These are phyloP conservation scores for Letharia columbiana DNA, from an alignment of 495 filamentous ascomycete genomes.

Conservation along the genomic window DNA sequence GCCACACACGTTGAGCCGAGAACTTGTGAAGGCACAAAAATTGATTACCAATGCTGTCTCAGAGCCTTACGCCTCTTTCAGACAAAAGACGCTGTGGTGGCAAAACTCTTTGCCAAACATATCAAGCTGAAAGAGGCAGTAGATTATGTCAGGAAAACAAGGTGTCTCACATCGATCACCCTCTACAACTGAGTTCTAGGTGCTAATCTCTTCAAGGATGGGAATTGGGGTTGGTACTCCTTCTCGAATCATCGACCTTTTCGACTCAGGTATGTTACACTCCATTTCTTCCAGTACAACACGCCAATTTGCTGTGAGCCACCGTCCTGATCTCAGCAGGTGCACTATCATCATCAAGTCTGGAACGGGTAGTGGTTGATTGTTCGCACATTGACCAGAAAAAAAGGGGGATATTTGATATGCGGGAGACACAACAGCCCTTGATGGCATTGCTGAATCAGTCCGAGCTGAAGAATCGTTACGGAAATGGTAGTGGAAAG, in stretches of 20 bases:
- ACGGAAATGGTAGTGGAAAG: conserved; percentile 41
- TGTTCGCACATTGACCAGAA: conserved; percentile 86
- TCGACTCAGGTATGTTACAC: conserved; percentile 57
- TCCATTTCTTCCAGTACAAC: background rate
- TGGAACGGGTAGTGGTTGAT: conserved; percentile 79
- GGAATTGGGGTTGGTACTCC: conserved; percentile 89
- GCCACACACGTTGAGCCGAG: background rate
- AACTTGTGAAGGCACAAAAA: background rate
- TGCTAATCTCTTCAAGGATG: conserved; percentile 40
- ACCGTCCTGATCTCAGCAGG: conserved; percentile 37
- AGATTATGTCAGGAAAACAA: conserved; percentile 56
- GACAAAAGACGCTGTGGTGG: conserved; percentile 63
- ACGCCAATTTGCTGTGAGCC: background rate
- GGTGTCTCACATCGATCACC: conserved; percentile 30
- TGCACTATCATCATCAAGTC: conserved; percentile 53
- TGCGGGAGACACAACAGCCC: conserved; percentile 78
- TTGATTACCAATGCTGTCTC: conserved; percentile 12
- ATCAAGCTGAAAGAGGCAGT: conserved; percentile 89
- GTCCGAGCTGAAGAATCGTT: conserved; percentile 60
- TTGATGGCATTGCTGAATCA: conserved; percentile 60
- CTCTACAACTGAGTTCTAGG: background rate
- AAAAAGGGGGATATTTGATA: conserved; percentile 83
- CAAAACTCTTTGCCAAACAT: conserved; percentile 95
- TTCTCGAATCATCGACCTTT: conserved; percentile 65
- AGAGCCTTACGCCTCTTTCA: conserved; percentile 71